Percentiles rank a stretch among this genome's conserved stretches.
Conservation (phyloP, 768 basidiomycete species). For the Epithele typhae region DNA sequence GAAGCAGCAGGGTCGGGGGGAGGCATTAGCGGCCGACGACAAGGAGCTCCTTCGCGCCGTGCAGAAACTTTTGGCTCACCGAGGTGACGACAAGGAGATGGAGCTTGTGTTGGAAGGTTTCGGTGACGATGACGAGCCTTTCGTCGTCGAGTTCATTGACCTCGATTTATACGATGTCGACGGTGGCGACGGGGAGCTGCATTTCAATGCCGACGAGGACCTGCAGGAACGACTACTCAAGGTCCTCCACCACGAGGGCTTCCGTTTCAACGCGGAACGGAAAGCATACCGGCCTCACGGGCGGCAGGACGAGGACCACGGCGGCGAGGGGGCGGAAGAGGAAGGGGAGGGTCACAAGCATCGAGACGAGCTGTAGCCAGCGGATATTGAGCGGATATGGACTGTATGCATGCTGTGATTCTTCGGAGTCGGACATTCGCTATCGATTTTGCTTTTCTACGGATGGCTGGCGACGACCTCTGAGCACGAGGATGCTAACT, state of each 20-base stretch:
- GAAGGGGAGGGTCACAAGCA: constrained; percentile 8
- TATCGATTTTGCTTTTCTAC: too few species aligned
- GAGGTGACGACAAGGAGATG: constrained; percentile 40
- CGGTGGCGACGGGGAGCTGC: constrained; percentile 2
- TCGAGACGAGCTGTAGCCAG: constrained; percentile 27
- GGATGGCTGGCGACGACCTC: too few species aligned
- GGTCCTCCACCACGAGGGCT: too few species aligned
- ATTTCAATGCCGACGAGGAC: background rate
- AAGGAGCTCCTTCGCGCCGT: constrained; percentile 19
- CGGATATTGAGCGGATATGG: too few species aligned
- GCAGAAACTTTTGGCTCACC: constrained; percentile 18
- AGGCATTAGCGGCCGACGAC: background rate
- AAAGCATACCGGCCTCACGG: background rate
- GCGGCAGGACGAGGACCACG: constrained; percentile 4
- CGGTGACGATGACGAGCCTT: constrained; percentile 35
- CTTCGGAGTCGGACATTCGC: too few species aligned
- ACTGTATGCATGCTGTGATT: too few species aligned
- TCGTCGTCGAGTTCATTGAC: constrained; percentile 12
- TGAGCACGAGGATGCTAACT: too few species aligned
- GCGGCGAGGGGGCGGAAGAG: constrained; percentile 10
- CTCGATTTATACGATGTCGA: too few species aligned
- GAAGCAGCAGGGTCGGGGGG: background rate
- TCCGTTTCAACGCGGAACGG: too few species aligned
- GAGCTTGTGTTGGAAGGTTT: constrained; percentile 29
- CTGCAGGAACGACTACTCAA: background rate